Conservation (phyloP, 2,329 filamentous ascomycete species). For the Trichoderma sp. region DNA sequence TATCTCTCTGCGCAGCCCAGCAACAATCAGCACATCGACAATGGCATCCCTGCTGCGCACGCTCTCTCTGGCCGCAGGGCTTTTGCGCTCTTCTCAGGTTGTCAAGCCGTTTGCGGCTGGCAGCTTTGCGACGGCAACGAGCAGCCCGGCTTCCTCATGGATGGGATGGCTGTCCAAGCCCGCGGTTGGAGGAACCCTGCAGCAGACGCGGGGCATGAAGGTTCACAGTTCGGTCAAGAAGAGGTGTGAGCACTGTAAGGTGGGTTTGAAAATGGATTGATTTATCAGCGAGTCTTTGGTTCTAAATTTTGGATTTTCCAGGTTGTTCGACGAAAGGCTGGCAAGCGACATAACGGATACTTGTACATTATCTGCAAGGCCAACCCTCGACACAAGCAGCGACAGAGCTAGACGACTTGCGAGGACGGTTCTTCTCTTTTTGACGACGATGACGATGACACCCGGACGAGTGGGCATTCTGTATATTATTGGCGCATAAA, state of each 20-base stretch:
- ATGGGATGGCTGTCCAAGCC: conserved; percentile 23
- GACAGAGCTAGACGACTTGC: conserved; percentile 58
- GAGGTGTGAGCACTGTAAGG: conserved; percentile 96
- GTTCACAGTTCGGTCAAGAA: conserved; percentile 95
- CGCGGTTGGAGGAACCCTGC: conserved; percentile 30
- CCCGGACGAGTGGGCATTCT: conserved; percentile 19
- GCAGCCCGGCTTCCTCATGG: conserved; percentile 21
- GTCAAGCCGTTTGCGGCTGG: conserved; percentile 22
- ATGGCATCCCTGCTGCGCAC: conserved; percentile 39
- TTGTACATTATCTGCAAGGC: conserved; percentile 89
- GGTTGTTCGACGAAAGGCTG: conserved; percentile 78
- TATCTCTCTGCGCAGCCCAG: neutral
- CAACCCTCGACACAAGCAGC: conserved; percentile 92
- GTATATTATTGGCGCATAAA: conserved; percentile 29
- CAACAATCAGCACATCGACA: neutral
- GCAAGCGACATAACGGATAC: conserved; percentile 66
- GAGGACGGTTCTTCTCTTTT: neutral
- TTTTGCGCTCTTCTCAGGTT: conserved; percentile 25
- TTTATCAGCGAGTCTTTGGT: neutral
- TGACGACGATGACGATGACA: conserved; percentile 4
- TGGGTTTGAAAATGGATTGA: conserved; percentile 38
- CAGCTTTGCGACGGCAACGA: conserved; percentile 6
- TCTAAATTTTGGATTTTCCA: conserved; percentile 31
- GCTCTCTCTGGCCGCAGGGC: conserved; percentile 32
- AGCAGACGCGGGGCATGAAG: conserved; percentile 82